Base-by-base conservation (phyloP, 192 early-diverging fungal genomes). In the Oehlia diaphana region DNA sequence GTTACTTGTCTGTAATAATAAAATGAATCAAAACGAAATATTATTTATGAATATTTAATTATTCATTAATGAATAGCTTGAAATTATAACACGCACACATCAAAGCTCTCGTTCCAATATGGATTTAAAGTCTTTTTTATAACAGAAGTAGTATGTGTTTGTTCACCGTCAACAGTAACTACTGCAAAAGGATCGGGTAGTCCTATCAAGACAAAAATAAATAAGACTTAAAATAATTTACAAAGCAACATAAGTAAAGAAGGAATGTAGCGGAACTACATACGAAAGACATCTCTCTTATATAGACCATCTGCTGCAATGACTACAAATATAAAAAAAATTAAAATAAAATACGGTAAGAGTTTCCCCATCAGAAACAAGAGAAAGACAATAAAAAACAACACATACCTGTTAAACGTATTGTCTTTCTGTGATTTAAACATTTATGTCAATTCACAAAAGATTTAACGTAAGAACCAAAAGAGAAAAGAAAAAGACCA, bases 151-250 rank as follows among this genome's bases (percentile, higher is more conserved):
- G 95, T 96, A 69, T 96, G 93, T 12, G 95, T 97, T 85, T 99
- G 97, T 78, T 96, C 95, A 13, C 96, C 95, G 85, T 99, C 95
- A 31, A 99, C 95, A 0, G 95, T 97, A 14, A 99, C 87, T 19
- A 99, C 94, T 12, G 94, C 98, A 88, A 99, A 97, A 28, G 98
- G 97, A 84, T 99, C 96, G 14, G 98, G 98, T 68, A 94, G 85
- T 12, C 93, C 90, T 92, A 80, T 33, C 42, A 79, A 71, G 21
- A 71, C 14, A 53, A 9, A 33, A 67, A 79, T 19, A 23, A 50
- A 9, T 23, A 39, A 68, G 1, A 4, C 23, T 49, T 68, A 68
- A 31, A 33, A n/a, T 31, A 35, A 31, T 16, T 50, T 31, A 16
- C 44, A 47, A 44, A 66, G 3, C 35, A 31, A n/a, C 12, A 16